Evolutionary conservation across 2,329 filamentous ascomycete species (phyloP).

Genomic region (Zasmidium cellare): DNA sequence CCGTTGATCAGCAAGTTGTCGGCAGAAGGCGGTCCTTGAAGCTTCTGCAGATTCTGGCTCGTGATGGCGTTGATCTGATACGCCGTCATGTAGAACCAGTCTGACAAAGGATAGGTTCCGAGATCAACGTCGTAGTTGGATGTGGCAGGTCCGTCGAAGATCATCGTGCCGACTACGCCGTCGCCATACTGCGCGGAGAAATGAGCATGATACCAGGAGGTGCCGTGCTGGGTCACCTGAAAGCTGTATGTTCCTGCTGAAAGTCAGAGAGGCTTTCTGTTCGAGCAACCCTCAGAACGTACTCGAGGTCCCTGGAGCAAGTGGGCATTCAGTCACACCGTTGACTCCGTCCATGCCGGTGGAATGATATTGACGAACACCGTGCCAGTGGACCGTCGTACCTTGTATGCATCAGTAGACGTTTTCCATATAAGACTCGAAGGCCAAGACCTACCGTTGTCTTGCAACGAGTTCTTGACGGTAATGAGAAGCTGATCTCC

Average conservation of each 20-base stretch:
- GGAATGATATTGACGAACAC: slow-evolving; percentile 35
- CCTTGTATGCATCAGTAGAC: slow-evolving; percentile 43
- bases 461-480: slow-evolving; percentile 41
- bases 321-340: slow-evolving; percentile 21
- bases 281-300: too few species aligned
- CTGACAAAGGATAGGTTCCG: slow-evolving; percentile 59
- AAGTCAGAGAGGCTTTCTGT: too few species aligned
- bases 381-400: slow-evolving; percentile 46
- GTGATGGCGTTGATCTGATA: slow-evolving; percentile 26
- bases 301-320: slow-evolving; percentile 39
- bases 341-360: slow-evolving; percentile 35
- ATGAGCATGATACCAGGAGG: slow-evolving; percentile 58
- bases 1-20: slow-evolving; percentile 11
- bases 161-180: slow-evolving; percentile 59
- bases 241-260: slow-evolving; percentile 15
- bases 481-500: slow-evolving; percentile 34
- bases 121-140: slow-evolving; percentile 63
- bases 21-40: slow-evolving; percentile 22
- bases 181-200: slow-evolving; percentile 54
- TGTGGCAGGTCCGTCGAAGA: slow-evolving; percentile 60
- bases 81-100: slow-evolving; percentile 49
- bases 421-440: slow-evolving; percentile 31
- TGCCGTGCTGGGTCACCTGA: slow-evolving; percentile 47
- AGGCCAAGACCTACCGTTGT: slow-evolving; percentile 23
- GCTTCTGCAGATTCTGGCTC: slow-evolving; percentile 32